These are phyloP conservation scores for Combretum micranthum DNA, from an alignment of 345 rosid genomes.

Conservation along the genomic window DNA sequence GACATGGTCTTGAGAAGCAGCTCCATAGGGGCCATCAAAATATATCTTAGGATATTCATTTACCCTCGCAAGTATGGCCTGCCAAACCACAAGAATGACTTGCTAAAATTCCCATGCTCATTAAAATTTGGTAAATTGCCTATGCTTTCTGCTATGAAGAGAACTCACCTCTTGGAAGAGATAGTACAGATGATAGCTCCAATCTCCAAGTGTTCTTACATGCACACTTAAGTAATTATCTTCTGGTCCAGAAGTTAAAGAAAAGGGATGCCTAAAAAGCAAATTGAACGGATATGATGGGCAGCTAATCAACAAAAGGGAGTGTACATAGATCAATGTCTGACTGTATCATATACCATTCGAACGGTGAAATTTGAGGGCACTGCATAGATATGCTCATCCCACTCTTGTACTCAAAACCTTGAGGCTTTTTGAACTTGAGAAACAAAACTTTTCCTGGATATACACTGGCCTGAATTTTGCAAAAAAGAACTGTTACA, in stretches of 20 bases:
- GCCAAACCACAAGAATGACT: slow-evolving; percentile 16
- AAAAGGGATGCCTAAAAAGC: slow-evolving; percentile 58
- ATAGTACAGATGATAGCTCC: slow-evolving; percentile 41
- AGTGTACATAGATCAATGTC: not conserved
- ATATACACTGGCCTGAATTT: slow-evolving; percentile 32
- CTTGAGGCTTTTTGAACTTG: slow-evolving; percentile 30
- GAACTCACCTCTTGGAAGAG: slow-evolving; percentile 41
- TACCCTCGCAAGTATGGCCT: slow-evolving; percentile 13
- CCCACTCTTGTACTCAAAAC: slow-evolving; percentile 41
- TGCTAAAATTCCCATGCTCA: not conserved
- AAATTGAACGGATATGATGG: not conserved
- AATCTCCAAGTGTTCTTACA: slow-evolving; percentile 50
- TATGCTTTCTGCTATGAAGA: not conserved
- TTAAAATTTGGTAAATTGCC: not conserved
- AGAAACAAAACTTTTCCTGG: slow-evolving; percentile 46
- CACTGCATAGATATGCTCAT: slow-evolving; percentile 46
- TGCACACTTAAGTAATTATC: slow-evolving; percentile 49
- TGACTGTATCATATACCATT: slow-evolving; percentile 27
- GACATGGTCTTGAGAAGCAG: slow-evolving; percentile 46
- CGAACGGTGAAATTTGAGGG: slow-evolving; percentile 47
- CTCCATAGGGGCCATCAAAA: slow-evolving; percentile 54
- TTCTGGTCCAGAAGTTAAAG: slow-evolving; percentile 41
- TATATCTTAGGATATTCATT: slow-evolving; percentile 30
- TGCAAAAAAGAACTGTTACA: not conserved
- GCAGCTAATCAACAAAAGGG: not conserved